Base-by-base conservation (phyloP, 139 green algal genomes). In the Micractinium conductrix region DNA sequence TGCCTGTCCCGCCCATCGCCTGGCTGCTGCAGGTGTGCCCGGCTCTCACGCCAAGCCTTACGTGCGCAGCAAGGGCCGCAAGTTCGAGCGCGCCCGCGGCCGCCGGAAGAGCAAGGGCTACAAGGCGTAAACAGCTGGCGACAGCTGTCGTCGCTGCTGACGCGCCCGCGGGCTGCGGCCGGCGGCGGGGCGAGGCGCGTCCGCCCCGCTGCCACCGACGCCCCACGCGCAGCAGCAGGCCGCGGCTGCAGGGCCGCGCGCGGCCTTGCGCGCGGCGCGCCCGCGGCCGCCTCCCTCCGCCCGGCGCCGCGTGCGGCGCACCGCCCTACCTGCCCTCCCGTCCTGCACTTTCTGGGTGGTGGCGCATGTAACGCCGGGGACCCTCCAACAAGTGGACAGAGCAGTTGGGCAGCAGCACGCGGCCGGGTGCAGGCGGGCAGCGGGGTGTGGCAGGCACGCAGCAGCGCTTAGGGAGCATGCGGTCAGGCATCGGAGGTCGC, bases 81-180 rank as follows among this genome's bases (percentile, higher is more conserved):
- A 99, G 94, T 99, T 99, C 89, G 97, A 99, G 94, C 97, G 96
- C 90, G 97, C 97, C 38, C 94, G 97, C 89, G 97, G 97, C 86
- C 93, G 97, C 89, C 91, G 97, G 68, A 96, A 95, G 76, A 95
- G 87, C 79, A 88, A 96, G 78, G 97, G 97, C 60, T 99, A 97
- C 97, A 99, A 99, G 97, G 93, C 63, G n/a, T 71, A 14, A 71
- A n/a, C 26, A 71, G 63, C 63, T 71, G 63, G 63, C n/a, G n/a
- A 24, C 60, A 37, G 53, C 53, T 62, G 53, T 4, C 53, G 53
- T 19, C 53, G 63, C 62, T 35, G 62, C 28, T 35, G 62, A 38
- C 30, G 62, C 19, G 62, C 63, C 17, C 63, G n/a, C 26, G 26
- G n/a, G 63, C 63, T 38, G 63, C 63, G 63, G n/a, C 63, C n/a